Base-by-base conservation (phyloP, 164 flowering plant genomes). In the Aristolochia contorta region DNA sequence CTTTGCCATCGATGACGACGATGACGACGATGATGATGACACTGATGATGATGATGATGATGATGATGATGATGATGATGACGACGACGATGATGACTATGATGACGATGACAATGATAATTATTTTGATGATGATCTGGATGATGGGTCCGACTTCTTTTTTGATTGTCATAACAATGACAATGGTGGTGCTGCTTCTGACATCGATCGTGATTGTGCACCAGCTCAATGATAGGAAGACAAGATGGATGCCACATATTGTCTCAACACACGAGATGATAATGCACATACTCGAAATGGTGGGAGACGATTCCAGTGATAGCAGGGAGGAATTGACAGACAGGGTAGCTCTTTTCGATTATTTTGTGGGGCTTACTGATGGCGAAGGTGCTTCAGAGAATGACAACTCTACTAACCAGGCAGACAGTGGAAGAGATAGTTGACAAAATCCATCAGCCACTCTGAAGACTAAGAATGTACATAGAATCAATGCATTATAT, bases 1-100 rank as follows among this genome's bases (percentile, higher is more conserved):
- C 74, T 73, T 73, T 67, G 53, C 67, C 55, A 9, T 69, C 67
- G 67, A 48, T 74, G 72, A 62, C 3, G 72, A 66, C 49, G 70
- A 67, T 4, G 64, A 61, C 41, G 67, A 63, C 7, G 61, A 52
- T 22, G 67, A 67, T 47, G 76, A 72, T 24, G 69, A 72, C 33
- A 59, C 54, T 7, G 56, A 47, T 21, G 48, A 33, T 27, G 58
- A 51, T 4, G 59, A 59, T 57, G 70, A 47, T 65, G 67, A 51
- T 75, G 74, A 64, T 6, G 72, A 66, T 53, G 70, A 67, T 4
- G 64, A 61, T 47, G 67, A 63, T 10, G 63, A 58, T 20, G 65
- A 45, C 0, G 58, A 56, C n/a, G 65, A 61, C 37, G 46, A 57
- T 37, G 53, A 46, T n/a, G 60, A 52, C 19, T 65, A 67, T 47